Percentiles rank a stretch among this genome's conserved stretches.
phyloP scores from a whole-genome alignment of 2,329 filamentous ascomycete species.

The Fusarium nisikadoi region DNA sequence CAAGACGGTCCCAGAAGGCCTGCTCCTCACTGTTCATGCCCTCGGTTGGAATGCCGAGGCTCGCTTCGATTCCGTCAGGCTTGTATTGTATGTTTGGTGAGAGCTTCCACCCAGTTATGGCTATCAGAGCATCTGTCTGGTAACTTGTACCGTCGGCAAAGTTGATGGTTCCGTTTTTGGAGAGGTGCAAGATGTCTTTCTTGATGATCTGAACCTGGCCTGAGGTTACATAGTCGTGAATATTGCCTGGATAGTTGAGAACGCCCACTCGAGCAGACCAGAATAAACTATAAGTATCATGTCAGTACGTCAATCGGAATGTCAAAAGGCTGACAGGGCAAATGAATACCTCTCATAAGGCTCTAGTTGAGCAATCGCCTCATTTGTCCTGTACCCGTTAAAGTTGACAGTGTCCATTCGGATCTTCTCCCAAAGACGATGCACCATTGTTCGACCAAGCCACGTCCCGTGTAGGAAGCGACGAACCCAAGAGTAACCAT shows the following conservation, averaged over 20 bases:
- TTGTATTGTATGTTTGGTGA: neutral
- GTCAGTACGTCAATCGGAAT: too few relatives aligned
- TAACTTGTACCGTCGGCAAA: neutral
- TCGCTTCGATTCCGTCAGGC: neutral
- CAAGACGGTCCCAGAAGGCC: neutral
- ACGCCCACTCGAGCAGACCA: neutral
- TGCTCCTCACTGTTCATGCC: neutral
- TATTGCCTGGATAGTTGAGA: neutral
- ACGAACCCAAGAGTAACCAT: neutral
- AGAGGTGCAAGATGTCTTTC: neutral
- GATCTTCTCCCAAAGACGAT: neutral
- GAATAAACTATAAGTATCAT: neutral
- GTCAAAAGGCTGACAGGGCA: too few relatives aligned
- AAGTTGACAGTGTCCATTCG: neutral
- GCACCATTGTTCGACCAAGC: neutral
- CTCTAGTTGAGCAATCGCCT: accelerated
- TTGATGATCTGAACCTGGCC: neutral
- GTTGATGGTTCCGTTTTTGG: neutral
- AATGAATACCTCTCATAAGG: neutral
- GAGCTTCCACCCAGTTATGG: neutral
- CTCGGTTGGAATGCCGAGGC: neutral
- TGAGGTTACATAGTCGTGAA: neutral
- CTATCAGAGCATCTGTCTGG: neutral
- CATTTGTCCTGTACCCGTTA: neutral
- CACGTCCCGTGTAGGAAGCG: neutral